Evolutionary conservation across 306 rosid species (phyloP), one percentile per base, ranked within the genome.

Genomic region (Psophocarpus tetragonolobus): DNA sequence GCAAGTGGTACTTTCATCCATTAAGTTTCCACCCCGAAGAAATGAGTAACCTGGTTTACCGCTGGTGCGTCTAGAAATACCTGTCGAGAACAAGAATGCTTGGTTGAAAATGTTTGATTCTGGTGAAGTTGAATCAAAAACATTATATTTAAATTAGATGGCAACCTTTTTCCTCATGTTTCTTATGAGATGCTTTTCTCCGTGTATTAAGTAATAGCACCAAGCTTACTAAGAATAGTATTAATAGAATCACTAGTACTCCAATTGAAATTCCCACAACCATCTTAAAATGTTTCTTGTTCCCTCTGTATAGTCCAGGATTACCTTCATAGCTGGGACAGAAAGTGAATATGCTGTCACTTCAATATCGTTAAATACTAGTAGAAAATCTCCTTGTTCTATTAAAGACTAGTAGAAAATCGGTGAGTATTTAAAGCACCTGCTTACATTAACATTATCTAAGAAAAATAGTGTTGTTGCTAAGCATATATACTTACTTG

Each of bases 1-100:
- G 84, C 88, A 93, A 75, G 95, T 89, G 79, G 85, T 68, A 45
- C 94, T 93, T 57, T 93, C 97, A 17, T 93, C 98, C 86, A 53
- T 80, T 78, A 90, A 77, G 78, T 72, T 84, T 23, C 85, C 86
- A 41, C 83, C 94, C 51, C 83, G 83, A 24, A 78, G 82, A 24
- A 77, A 74, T 41, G 98, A 89, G 79, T 82, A 75, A 29, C 75
- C 68, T 12, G 85, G 88, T 75, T 84, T 91, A 38, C 83, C 81
- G 85, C 85, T 82, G 62, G 75, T 61, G 45, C 81, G 84, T 76
- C 82, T 62, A 67, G 92, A 89, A 73, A 68, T 78, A 21, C 97
- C 94, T 92, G 84, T 68, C 30, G 56, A 21, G 24, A 44, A 85
- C 23, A 67, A 71, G 74, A 81, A 80, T 67, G 54, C 80, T 80